Evolutionary conservation across 371 early-diverging fungal species (phyloP).

Genomic region (Nosema granulosis): DNA sequence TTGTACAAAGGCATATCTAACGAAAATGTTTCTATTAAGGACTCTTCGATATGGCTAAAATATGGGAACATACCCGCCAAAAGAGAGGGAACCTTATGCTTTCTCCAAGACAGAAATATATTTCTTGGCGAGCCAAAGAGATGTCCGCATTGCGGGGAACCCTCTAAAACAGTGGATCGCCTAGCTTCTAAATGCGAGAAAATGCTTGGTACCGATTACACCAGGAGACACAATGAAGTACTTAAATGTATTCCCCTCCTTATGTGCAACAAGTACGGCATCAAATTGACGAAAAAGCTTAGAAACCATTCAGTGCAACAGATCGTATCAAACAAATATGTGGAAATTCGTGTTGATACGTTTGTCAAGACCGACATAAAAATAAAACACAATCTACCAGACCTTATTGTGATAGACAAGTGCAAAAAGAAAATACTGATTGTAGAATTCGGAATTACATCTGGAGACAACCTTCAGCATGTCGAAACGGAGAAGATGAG

Average conservation of each 20-base stretch:
- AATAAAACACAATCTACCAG: background rate
- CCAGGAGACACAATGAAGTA: constrained; percentile 9
- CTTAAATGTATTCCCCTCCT: constrained; percentile 7
- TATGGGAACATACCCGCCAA: background rate
- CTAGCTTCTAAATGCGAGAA: constrained; percentile 1
- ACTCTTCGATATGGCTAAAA: background rate
- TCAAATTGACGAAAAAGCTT: background rate
- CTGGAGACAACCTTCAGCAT: too few species aligned
- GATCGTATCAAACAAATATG: background rate
- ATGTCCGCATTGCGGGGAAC: background rate
- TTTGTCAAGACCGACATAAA: background rate
- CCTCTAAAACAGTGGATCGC: background rate
- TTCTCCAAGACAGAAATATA: constrained; percentile 7
- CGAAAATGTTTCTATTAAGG: background rate
- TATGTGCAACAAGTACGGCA: constrained; percentile 3
- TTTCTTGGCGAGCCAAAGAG: background rate
- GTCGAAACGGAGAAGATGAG: too few species aligned
- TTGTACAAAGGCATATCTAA: background rate
- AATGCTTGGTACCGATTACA: background rate
- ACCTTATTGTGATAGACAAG: background rate
- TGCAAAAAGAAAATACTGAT: background rate
- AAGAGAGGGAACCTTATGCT: background rate
- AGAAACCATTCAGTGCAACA: constrained; percentile 14
- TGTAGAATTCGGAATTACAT: background rate
- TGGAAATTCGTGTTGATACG: constrained; percentile 6